Evolutionary conservation across 73 alveolate species (phyloP).

Genomic region (Tetrahymena thermophila): DNA sequence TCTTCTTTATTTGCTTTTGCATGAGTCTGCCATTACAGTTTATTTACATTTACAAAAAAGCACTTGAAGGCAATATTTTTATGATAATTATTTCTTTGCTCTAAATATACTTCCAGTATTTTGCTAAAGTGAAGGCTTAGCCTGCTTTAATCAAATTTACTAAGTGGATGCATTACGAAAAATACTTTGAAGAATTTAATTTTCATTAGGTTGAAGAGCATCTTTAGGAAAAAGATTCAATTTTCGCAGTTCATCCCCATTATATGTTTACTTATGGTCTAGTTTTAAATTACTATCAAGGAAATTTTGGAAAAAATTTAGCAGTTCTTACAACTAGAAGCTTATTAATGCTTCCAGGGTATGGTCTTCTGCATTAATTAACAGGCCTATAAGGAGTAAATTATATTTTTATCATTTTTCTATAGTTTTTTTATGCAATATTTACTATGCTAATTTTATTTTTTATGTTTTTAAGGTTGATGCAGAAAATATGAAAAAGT

Average conservation of each 20-base stretch:
- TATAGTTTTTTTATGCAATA: not conserved
- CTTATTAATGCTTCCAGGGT: not conserved
- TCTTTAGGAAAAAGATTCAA: not conserved
- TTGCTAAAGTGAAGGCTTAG: not conserved
- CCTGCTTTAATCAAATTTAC: not conserved
- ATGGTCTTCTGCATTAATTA: not conserved
- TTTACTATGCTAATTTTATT: not conserved
- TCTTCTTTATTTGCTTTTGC: not conserved
- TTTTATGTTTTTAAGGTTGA: not conserved
- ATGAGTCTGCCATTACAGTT: not conserved
- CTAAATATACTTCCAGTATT: not conserved
- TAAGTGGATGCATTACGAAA: not conserved
- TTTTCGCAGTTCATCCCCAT: not conserved
- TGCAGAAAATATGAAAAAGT: conserved; percentile 16
- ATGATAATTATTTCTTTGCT: not conserved
- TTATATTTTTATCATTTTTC: not conserved
- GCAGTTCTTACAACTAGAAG: not conserved
- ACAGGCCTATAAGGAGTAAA: not conserved
- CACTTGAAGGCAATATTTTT: not conserved
- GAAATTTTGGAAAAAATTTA: not conserved
- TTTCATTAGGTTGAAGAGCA: not conserved
- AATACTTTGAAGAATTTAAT: not conserved
- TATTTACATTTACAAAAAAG: not conserved
- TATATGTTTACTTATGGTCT: not conserved
- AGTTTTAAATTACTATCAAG: not conserved